Evolutionary conservation across 306 rosid genomes (phyloP).

Genomic region (Datisca glomerata): DNA sequence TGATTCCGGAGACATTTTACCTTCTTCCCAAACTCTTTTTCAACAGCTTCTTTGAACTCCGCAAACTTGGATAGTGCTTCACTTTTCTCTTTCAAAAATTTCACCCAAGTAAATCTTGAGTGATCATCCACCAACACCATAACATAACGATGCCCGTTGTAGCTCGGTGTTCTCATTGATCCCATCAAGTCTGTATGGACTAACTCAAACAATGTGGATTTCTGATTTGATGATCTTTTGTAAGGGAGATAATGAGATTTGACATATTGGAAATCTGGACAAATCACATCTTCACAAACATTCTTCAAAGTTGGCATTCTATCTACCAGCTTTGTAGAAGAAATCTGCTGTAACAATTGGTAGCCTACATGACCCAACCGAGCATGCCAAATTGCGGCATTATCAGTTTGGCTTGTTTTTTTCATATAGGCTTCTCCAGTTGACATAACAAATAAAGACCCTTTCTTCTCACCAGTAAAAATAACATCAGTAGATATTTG

Average conservation of each 20-base stretch:
- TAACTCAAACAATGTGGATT: not conserved
- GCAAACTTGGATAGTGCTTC: constrained; percentile 3
- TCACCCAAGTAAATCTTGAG: no score
- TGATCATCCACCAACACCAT: not conserved
- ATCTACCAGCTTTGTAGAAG: not conserved
- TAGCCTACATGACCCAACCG: constrained; percentile 1
- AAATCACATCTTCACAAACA: not conserved
- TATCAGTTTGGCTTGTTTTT: not conserved
- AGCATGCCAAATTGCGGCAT: constrained; percentile 7
- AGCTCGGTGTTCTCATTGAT: constrained; percentile 6
- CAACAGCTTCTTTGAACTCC: not conserved
- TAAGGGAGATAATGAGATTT: constrained; percentile 5
- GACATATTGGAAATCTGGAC: constrained; percentile 2
- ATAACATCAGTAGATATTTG: not conserved
- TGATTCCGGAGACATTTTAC: not conserved
- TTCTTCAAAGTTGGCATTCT: not conserved
- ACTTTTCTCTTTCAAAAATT: not conserved
- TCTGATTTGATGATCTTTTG: not conserved
- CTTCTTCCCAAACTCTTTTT: not conserved
- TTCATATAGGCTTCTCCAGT: constrained; percentile 1
- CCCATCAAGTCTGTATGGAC: constrained; percentile 11
- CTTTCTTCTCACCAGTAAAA: not conserved
- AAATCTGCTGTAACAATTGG: not conserved
- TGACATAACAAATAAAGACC: not conserved
- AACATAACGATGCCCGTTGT: not conserved